Base-by-base conservation (phyloP, 2,329 filamentous ascomycete genomes). In the Arthrobotrys iridis region DNA sequence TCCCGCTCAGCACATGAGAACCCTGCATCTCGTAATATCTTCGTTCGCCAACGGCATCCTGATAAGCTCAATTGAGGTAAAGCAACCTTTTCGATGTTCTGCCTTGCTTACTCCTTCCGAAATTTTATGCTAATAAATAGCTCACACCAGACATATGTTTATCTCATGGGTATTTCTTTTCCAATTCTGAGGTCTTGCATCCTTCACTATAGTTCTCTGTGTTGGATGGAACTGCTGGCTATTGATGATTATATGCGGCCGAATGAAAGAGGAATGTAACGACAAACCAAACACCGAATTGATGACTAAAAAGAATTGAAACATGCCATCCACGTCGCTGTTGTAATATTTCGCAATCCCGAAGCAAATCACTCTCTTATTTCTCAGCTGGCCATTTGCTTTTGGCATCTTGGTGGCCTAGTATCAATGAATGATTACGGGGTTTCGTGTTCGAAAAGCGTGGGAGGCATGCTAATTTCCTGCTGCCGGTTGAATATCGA, bases 291-390 rank as follows among this genome's bases (percentile, higher is more conserved):
- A 35, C 45, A 28, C 35, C 48, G 24, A 72, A 59, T 72, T 59
- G 59, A 72, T 72, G 67, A 72, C 67, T 72, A 72, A 65, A 55
- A 73, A 37, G 52, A 66, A 62, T 62, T 66, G n/a, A 66, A 62
- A 62, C 30, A 55, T n/a, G 35, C 13, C 18, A 52, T 70, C 35
- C 30, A 60, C 43, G 33, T 52, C 41, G 26, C n/a, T 45, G 28
- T 37, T 41, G 43, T 50, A 37, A 43, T 40, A 57, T 67, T 67
- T 50, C 37, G 30, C 33, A 24, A 66, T 52, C 60, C 60, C 37
- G 43, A 65, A 43, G 7, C 37, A 58, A 58, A 48, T 46, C 22
- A 4, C 13, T 58, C 63, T 59, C 41, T 40, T 55, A 55, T 55
- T 48, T 46, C 35, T 48, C 63, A 50, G 50, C 48, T 40, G 30